A percentile compares a stretch with the other conserved stretches of the same genome.
phyloP scores from a whole-genome alignment of 352 stramenopile species.

The Peronospora destructor region DNA sequence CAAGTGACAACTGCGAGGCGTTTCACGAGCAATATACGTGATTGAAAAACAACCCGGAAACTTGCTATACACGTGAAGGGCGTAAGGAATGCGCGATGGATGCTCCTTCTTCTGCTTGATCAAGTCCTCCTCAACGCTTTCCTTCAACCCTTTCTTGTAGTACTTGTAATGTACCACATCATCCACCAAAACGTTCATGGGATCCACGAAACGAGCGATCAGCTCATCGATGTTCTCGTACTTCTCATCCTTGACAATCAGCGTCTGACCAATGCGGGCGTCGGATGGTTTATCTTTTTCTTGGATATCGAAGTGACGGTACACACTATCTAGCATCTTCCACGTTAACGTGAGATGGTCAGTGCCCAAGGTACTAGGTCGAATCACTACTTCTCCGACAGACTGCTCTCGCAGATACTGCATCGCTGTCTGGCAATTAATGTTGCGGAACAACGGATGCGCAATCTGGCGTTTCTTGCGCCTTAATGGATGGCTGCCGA shows the following conservation, averaged over 20 bases:
- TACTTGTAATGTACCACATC: constrained; percentile 86
- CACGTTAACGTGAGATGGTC: constrained; percentile 85
- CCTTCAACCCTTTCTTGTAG: constrained; percentile 57
- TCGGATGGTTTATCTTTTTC: constrained; percentile 86
- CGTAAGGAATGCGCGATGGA: constrained; percentile 76
- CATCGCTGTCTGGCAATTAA: constrained; percentile 80
- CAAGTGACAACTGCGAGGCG: constrained; percentile 81
- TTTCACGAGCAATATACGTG: constrained; percentile 80
- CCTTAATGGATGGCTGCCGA: constrained; percentile 36
- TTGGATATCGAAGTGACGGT: constrained; percentile 83
- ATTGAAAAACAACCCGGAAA: constrained; percentile 87
- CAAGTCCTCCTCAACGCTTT: constrained; percentile 78
- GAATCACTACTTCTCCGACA: constrained; percentile 80
- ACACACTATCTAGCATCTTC: constrained; percentile 85
- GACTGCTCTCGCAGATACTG: constrained; percentile 72
- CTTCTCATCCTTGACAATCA: constrained; percentile 83
- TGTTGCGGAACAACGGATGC: constrained; percentile 82
- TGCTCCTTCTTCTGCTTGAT: constrained; percentile 87
- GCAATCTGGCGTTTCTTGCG: constrained; percentile 85
- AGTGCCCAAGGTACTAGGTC: constrained; percentile 70
- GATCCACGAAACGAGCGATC: constrained; percentile 82
- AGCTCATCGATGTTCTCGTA: constrained; percentile 87
- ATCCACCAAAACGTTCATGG: constrained; percentile 84
- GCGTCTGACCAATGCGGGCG: constrained; percentile 64
- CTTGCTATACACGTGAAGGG: constrained; percentile 78